Evolutionary conservation across 1,139 yeast genomes (phyloP).

Genomic region (Yamadazyma sp.): DNA sequence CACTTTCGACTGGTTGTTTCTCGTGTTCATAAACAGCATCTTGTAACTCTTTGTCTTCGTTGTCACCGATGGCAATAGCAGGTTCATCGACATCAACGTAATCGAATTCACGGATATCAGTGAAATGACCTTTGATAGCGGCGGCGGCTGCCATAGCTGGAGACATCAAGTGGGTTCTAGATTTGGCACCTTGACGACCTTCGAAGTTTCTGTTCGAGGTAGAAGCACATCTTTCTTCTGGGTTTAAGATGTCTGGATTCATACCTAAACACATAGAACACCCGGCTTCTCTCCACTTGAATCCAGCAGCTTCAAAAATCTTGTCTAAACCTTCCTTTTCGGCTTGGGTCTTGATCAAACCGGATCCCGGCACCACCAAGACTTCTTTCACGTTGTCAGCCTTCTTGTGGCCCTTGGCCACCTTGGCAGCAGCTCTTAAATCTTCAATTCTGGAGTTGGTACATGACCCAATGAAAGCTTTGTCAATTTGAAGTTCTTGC

Average conservation of each 20-base stretch:
- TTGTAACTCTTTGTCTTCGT: slow-evolving; percentile 61
- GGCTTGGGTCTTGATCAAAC: slow-evolving; percentile 88
- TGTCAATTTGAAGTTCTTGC: slow-evolving; percentile 71
- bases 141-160: slow-evolving; percentile 99
- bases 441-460: slow-evolving; percentile 98
- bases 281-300: slow-evolving; percentile 99
- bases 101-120: slow-evolving; percentile 82
- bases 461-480: slow-evolving; percentile 96
- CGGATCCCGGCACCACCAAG: slow-evolving; percentile 96
- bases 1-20: slow-evolving; percentile 51
- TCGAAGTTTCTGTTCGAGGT: slow-evolving; percentile 98
- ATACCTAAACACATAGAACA: slow-evolving; percentile 99
- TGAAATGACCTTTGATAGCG: slow-evolving; percentile 85
- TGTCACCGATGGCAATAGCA: slow-evolving; percentile 54
- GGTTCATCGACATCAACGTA: slow-evolving; percentile 64
- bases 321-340: slow-evolving; percentile 93
- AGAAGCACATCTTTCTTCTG: slow-evolving; percentile 96
- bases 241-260: slow-evolving; percentile 96
- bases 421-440: slow-evolving; percentile 90
- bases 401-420: slow-evolving; percentile 86
- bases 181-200: slow-evolving; percentile 96
- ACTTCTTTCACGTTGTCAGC: slow-evolving; percentile 81
- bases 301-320: slow-evolving; percentile 88
- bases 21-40: slow-evolving; percentile 71
- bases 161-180: slow-evolving; percentile 97